These are phyloP conservation scores for Pseudocercospora vitis DNA, from an alignment of 2,329 filamentous ascomycete genomes.

Conservation along the genomic window DNA sequence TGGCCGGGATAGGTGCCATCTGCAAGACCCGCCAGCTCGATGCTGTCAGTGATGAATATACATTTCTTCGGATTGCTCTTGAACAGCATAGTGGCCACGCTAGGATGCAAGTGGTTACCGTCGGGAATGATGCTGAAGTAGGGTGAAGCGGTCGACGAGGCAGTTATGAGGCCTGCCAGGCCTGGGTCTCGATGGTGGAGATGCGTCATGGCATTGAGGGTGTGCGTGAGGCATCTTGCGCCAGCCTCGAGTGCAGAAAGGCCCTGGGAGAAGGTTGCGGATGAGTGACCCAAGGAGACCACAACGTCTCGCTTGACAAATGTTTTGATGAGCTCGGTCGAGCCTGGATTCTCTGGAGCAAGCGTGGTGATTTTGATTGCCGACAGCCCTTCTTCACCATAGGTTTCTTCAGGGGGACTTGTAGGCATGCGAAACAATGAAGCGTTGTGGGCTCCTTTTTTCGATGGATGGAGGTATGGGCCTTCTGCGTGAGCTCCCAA, in stretches of 20 bases:
- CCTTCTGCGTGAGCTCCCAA: slow-evolving; percentile 60
- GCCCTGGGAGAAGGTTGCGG: slow-evolving; percentile 51
- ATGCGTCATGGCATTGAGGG: slow-evolving; percentile 56
- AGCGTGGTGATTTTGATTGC: slow-evolving; percentile 53
- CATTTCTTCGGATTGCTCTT: slow-evolving; percentile 48
- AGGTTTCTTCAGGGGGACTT: slow-evolving; percentile 42
- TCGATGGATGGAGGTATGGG: slow-evolving; percentile 54
- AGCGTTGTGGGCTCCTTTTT: slow-evolving; percentile 56
- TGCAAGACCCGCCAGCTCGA: slow-evolving; percentile 54
- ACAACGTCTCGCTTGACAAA: slow-evolving; percentile 45
- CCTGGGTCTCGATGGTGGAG: slow-evolving; percentile 54
- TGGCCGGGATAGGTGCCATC: slow-evolving; percentile 54
- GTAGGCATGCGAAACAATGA: slow-evolving; percentile 46
- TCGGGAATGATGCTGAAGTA: slow-evolving; percentile 57
- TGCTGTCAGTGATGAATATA: slow-evolving; percentile 56
- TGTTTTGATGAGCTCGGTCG: slow-evolving; percentile 44
- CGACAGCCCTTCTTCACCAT: slow-evolving; percentile 46
- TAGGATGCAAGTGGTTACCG: slow-evolving; percentile 55
- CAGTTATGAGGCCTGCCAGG: slow-evolving; percentile 47
- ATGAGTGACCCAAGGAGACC: slow-evolving; percentile 54
- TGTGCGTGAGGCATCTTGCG: slow-evolving; percentile 55
- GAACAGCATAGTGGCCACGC: slow-evolving; percentile 51
- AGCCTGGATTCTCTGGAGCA: slow-evolving; percentile 53
- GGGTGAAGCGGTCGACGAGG: slow-evolving; percentile 36
- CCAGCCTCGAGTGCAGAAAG: slow-evolving; percentile 49